Conservation (phyloP, 75 land plant species). For the Sequoiadendron giganteum region DNA sequence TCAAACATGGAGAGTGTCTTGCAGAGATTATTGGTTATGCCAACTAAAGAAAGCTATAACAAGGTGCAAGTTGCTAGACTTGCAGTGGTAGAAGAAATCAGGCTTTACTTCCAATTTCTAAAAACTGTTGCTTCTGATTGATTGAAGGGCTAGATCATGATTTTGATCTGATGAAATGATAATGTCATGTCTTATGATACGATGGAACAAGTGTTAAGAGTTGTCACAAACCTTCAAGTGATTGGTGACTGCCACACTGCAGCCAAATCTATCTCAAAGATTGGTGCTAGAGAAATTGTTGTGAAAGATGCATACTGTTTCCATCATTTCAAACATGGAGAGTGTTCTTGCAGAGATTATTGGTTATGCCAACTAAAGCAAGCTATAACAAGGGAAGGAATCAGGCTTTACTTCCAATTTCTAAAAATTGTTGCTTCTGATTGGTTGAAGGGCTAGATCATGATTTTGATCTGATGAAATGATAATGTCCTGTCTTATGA, state of each 20-base stretch:
- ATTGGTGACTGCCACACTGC: background rate
- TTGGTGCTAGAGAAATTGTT: conserved; percentile 29
- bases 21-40: too few relatives aligned
- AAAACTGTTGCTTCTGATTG: background rate
- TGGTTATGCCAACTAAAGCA: too few relatives aligned
- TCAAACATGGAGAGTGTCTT: conserved; percentile 15
- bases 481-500: background rate
- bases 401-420: background rate
- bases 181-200: background rate
- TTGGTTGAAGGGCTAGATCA: background rate
- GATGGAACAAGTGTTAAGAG: background rate
- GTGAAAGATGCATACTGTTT: conserved; percentile 45
- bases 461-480: background rate
- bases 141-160: background rate
- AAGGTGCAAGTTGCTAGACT: background rate
- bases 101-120: background rate
- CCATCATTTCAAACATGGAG: conserved; percentile 31
- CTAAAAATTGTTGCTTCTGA: background rate
- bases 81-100: background rate
- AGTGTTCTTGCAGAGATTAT: too few relatives aligned
- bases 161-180: background rate
- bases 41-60: background rate
- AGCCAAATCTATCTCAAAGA: conserved; percentile 30
- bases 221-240: too few relatives aligned
- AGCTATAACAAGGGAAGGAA: background rate